phyloP scores from a whole-genome alignment of 1,284 basidiomycete genomes.

The Heterobasidion annosum region DNA sequence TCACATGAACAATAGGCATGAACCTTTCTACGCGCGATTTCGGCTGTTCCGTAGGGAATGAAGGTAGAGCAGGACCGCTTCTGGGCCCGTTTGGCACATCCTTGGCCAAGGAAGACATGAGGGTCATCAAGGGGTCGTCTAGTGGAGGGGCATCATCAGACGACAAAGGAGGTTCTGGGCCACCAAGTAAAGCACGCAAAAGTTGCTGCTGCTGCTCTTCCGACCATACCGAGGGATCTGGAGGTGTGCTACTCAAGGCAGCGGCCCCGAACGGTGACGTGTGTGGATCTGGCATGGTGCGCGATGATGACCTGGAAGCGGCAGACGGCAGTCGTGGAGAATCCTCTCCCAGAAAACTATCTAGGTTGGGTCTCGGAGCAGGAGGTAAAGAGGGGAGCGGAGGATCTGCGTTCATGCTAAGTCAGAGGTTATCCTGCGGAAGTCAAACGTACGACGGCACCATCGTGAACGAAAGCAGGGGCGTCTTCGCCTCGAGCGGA shows the following conservation, averaged over 20 bases:
- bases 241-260: slow-evolving; percentile 15
- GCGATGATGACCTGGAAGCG: slow-evolving; percentile 17
- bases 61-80: background rate
- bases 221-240: slow-evolving; percentile 52
- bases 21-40: slow-evolving; percentile 46
- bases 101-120: slow-evolving; percentile 19
- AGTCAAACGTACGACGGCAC: slow-evolving; percentile 24
- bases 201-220: slow-evolving; percentile 58
- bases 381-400: slow-evolving; percentile 27
- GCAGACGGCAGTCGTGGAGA: slow-evolving; percentile 36
- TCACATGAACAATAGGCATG: slow-evolving; percentile 54
- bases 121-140: slow-evolving; percentile 22
- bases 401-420: slow-evolving; percentile 25
- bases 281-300: slow-evolving; percentile 10
- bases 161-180: slow-evolving; percentile 1
- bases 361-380: slow-evolving; percentile 16
- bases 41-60: slow-evolving; percentile 17
- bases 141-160: slow-evolving; percentile 1
- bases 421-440: background rate
- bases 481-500: slow-evolving; percentile 67
- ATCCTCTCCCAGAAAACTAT: slow-evolving; percentile 59
- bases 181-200: slow-evolving; percentile 50
- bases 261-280: slow-evolving; percentile 9
- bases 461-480: slow-evolving; percentile 44
- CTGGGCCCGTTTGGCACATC: background rate